These are phyloP conservation scores for Monosporascus sp. DNA, from an alignment of 2,329 filamentous ascomycete genomes.

Conservation along the genomic window DNA sequence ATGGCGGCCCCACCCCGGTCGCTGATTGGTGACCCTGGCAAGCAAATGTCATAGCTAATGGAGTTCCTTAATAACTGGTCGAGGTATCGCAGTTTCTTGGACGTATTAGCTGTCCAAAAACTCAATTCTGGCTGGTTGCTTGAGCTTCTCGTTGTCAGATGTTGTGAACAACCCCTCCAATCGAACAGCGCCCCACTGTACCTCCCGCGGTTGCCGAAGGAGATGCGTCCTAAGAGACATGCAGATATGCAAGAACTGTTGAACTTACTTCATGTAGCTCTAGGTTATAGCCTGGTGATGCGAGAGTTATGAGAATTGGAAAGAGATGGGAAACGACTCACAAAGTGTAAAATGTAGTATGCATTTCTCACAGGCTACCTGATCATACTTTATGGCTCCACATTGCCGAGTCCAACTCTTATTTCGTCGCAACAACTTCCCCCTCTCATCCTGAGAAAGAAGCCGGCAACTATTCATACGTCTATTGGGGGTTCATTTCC, in stretches of 20 bases:
- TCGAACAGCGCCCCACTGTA: no score
- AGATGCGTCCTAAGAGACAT: conserved; percentile 3
- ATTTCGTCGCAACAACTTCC: neutral
- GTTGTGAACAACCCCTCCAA: no score
- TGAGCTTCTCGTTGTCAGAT: no score
- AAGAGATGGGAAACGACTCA: neutral
- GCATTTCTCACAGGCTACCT: neutral
- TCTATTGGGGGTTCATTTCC: neutral
- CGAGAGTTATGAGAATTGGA: neutral
- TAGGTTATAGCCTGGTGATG: neutral
- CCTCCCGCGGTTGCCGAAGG: conserved; percentile 21
- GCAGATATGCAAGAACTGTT: neutral
- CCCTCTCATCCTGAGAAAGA: neutral
- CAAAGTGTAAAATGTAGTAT: neutral
- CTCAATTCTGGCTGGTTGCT: no score
- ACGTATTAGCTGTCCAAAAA: no score
- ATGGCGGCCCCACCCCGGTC: conserved; percentile 12
- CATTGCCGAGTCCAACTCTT: neutral
- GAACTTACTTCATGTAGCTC: neutral
- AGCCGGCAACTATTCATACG: no score
- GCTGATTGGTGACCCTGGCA: neutral
- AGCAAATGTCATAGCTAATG: no score
- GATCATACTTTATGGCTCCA: neutral
- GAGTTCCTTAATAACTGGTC: no score
- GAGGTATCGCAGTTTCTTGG: no score